These are phyloP conservation scores for Ganoderma sp. DNA, from an alignment of 1,284 basidiomycete genomes.

Conservation along the genomic window DNA sequence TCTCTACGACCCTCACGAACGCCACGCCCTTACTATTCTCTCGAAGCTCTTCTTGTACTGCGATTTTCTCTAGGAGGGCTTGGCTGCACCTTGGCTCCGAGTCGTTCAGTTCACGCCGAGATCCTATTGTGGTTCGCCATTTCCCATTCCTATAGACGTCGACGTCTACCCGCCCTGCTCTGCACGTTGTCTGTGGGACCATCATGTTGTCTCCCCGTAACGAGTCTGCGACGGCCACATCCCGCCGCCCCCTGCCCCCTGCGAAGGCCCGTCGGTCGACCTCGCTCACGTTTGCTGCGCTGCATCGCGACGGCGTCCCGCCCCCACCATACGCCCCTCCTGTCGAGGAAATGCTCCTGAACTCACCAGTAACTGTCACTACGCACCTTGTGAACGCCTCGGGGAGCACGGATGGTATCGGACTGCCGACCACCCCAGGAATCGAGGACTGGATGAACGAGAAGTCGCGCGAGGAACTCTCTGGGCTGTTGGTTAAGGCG, in stretches of 20 bases:
- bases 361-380: conserved; percentile 47
- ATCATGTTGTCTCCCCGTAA: conserved; percentile 54
- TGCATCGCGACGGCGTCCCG: conserved; percentile 44
- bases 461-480: conserved; percentile 74
- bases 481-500: conserved; percentile 68
- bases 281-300: conserved; percentile 42
- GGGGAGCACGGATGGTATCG: conserved; percentile 27
- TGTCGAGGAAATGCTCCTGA: conserved; percentile 43
- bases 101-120: not conserved
- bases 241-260: conserved; percentile 61
- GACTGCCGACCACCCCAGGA: conserved; percentile 29
- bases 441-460: conserved; percentile 60
- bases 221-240: conserved; percentile 42
- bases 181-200: not conserved
- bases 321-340: conserved; percentile 59
- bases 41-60: not conserved
- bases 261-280: conserved; percentile 58
- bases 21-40: not conserved
- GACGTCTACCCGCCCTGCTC: not conserved
- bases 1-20: conserved; percentile 9
- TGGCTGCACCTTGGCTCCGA: not conserved
- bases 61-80: not conserved
- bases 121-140: not conserved
- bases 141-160: not conserved
- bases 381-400: conserved; percentile 34